Evolutionary conservation across 805 yeast genomes (phyloP).

Genomic region (Wickerhamomyces alni): DNA sequence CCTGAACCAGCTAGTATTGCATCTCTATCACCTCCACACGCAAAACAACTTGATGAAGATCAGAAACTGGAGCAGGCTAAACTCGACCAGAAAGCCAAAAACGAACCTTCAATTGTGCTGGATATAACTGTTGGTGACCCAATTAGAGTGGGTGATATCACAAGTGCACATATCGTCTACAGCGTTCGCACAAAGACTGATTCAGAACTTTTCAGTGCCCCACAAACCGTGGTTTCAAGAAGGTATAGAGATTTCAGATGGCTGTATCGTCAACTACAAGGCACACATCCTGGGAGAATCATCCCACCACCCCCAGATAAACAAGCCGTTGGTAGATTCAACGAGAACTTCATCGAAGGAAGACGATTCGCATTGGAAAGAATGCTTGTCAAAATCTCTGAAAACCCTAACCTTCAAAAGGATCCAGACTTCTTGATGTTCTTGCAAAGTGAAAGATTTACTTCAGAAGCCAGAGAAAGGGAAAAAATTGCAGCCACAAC

Average conservation of each 20-base stretch:
- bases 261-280: conserved; percentile 83
- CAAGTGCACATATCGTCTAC: conserved; percentile 86
- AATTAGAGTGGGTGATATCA: conserved; percentile 81
- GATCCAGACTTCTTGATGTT: conserved; percentile 79
- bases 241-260: conserved; percentile 91
- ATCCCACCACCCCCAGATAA: conserved; percentile 97
- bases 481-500: conserved; percentile 49
- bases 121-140: conserved; percentile 85
- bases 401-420: conserved; percentile 46
- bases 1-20: conserved; percentile 3
- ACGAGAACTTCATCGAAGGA: conserved; percentile 82
- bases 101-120: conserved; percentile 27
- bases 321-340: conserved; percentile 87
- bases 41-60: conserved; percentile 7
- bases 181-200: conserved; percentile 58
- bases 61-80: conserved; percentile 8
- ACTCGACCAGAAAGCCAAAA: conserved; percentile 1
- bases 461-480: conserved; percentile 63
- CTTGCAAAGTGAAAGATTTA: conserved; percentile 66
- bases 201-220: conserved; percentile 24
- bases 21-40: background rate
- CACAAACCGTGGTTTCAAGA: conserved; percentile 60
- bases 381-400: conserved; percentile 74
- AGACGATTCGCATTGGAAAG: conserved; percentile 79
- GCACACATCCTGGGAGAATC: conserved; percentile 82